phyloP scores from a whole-genome alignment of 495 filamentous ascomycete genomes.

The Lepidopterella palustris region DNA sequence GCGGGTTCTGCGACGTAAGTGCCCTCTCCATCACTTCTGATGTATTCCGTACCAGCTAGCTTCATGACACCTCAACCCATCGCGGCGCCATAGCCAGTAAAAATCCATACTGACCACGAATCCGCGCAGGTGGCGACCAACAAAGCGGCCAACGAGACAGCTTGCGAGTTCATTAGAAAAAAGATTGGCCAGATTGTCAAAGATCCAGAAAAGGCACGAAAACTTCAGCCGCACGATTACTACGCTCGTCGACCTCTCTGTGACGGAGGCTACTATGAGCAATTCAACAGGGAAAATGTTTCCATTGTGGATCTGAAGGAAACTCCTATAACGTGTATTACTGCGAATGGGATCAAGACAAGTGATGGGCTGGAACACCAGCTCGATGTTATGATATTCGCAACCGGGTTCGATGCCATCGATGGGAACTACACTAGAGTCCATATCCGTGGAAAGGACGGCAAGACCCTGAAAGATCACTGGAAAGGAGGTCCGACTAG shows the following conservation, averaged over 20 bases:
- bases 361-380: background rate
- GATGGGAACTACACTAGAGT: constrained; percentile 32
- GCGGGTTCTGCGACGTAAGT: no score
- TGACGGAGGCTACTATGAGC: constrained; percentile 35
- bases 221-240: constrained; percentile 27
- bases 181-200: constrained; percentile 25
- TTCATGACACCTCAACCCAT: no score
- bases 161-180: constrained; percentile 29
- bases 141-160: constrained; percentile 27
- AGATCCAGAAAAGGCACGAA: constrained; percentile 27
- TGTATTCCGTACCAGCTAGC: no score
- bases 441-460: constrained; percentile 28
- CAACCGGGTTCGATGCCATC: constrained; percentile 37
- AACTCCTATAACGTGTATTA: constrained; percentile 26
- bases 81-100: no score
- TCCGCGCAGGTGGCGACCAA: no score
- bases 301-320: constrained; percentile 33
- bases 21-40: no score
- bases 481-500: constrained; percentile 29
- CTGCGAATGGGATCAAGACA: constrained; percentile 16
- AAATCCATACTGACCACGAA: no score
- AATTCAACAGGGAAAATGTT: constrained; percentile 35
- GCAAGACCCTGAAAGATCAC: constrained; percentile 25
- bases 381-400: constrained; percentile 21
- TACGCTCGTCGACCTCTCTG: constrained; percentile 28